Evolutionary conservation across 108 stramenopile genomes (phyloP), one percentile per base, ranked within the genome.

Genomic region (Skeletonema marinoi): DNA sequence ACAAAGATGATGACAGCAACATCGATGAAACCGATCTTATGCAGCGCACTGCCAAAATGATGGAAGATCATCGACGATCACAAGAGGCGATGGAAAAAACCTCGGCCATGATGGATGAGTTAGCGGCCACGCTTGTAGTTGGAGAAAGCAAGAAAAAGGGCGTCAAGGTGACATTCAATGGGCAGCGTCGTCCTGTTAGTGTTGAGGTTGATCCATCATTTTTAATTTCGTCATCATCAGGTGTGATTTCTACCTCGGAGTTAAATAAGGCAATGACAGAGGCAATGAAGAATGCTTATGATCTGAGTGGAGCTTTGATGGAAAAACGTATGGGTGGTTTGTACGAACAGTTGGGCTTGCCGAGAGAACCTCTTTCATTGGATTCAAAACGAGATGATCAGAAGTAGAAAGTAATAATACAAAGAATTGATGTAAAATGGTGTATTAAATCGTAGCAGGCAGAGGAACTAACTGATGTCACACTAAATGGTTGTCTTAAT

Each of bases 301-400:
- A 74, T 36, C 59, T 46, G 32, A 74, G 82, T 74, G 68, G 68
- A 7, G 68, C 69, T 56, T 4, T 78, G 29, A 78, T 74, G 82
- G 82, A 74, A n/a, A 77, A 83, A 30, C 77, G 70, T 30, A 73
- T 83, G 44, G 60, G 46, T 25, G 41, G 54, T 42, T 68, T 83
- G 77, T 78, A 78, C 48, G 82, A 83, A 56, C 82, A 83, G 60
- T 61, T 83, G 41, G 82, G 82, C 33, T 70, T 83, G 72, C 68
- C 82, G 1, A 80, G 51, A 39, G 72, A 80, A 36, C 71, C 71
- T 38, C 71, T 32, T 38, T 71, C 71, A n/a, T 30, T 71, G 3
- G 31, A 44, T 51, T 33, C 48, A 67, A 44, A 46, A 13, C 51
- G 35, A 38, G 32, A 32, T 13, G 54, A 58, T 38, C 35, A 70